Evolutionary conservation across 2,329 filamentous ascomycete genomes (phyloP), one percentile per base, ranked within the genome.

Genomic region (Botryosphaeria dothidea): DNA sequence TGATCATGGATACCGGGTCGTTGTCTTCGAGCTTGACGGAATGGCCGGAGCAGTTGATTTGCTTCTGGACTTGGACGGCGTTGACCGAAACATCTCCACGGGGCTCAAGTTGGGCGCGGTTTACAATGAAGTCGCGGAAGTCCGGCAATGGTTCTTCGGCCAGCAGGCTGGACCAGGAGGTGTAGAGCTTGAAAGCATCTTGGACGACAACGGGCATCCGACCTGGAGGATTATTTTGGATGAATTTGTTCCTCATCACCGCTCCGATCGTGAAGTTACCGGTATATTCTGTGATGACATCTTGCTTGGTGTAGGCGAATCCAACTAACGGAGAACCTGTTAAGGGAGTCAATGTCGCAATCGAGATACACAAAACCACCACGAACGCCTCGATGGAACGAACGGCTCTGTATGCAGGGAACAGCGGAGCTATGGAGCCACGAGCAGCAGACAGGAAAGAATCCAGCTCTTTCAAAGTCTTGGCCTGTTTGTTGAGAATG

Each of bases 401-500:
- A 31, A 43, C 25, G 21, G 25, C 41, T 27, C 36, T 21, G 23
- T 60, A 52, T 6, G 52, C 54, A 9, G 15, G 27, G 4, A 43
- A 54, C 17, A 58, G 43, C 3, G 63, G 61, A 13, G 52, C 43
- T 21, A 65, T 60, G 21, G 63, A 65, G 3, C 63, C 63, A 19
- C 63, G 63, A 36, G 36, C 45, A 5, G 63, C 63, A 4, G 43
- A 45, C 15, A 64, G 17, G 13, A 52, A 63, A 15, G 57, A 52
- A 23, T 48, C 46, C 48, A 63, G n/a, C 13, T 66, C 34, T 8
- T 38, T 46, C 13, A 66, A 29, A 15, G 29, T 60, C 7, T 38
- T 68, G 4, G 54, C 11, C 5, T 65, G 65, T 38, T 51, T 36
- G 9, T 60, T 43, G 31, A 66, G 36, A 15, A 68, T 34, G 9